Conservation (phyloP, 2,329 filamentous ascomycete species). For the Ophiosphaerella narmari region DNA sequence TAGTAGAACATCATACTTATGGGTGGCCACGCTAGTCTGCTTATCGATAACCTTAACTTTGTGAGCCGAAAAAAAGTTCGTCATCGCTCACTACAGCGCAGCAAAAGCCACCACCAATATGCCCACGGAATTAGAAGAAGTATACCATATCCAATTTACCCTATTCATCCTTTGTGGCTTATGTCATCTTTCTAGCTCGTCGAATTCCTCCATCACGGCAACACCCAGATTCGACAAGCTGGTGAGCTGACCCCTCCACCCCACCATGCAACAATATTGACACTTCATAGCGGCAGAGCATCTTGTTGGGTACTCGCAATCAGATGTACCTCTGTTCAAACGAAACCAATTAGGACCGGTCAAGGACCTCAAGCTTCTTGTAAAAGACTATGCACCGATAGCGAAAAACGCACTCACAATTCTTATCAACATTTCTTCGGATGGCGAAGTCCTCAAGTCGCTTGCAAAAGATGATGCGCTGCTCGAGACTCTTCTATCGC, state of each 20-base stretch:
- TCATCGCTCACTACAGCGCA: slow-evolving; percentile 24
- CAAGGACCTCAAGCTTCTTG: slow-evolving; percentile 83
- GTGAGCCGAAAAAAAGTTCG: slow-evolving; percentile 29
- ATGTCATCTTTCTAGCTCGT: slow-evolving; percentile 76
- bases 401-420: slow-evolving; percentile 92
- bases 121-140: slow-evolving; percentile 58
- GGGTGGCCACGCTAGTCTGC: neutral
- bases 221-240: slow-evolving; percentile 84
- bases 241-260: slow-evolving; percentile 54
- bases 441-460: slow-evolving; percentile 72
- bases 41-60: slow-evolving; percentile 44
- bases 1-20: no score
- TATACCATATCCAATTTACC: slow-evolving; percentile 19
- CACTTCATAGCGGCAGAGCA: slow-evolving; percentile 72
- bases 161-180: neutral
- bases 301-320: slow-evolving; percentile 79
- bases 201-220: slow-evolving; percentile 89
- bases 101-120: slow-evolving; percentile 38
- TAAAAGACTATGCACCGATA: slow-evolving; percentile 85
- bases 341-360: slow-evolving; percentile 75
- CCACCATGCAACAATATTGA: slow-evolving; percentile 22
- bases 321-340: slow-evolving; percentile 83
- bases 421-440: slow-evolving; percentile 82
- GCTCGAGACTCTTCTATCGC: slow-evolving; percentile 71
- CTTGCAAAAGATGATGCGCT: slow-evolving; percentile 82